Conservation (phyloP, 2,329 filamentous ascomycete genomes). For the Exophiala mesophila region DNA sequence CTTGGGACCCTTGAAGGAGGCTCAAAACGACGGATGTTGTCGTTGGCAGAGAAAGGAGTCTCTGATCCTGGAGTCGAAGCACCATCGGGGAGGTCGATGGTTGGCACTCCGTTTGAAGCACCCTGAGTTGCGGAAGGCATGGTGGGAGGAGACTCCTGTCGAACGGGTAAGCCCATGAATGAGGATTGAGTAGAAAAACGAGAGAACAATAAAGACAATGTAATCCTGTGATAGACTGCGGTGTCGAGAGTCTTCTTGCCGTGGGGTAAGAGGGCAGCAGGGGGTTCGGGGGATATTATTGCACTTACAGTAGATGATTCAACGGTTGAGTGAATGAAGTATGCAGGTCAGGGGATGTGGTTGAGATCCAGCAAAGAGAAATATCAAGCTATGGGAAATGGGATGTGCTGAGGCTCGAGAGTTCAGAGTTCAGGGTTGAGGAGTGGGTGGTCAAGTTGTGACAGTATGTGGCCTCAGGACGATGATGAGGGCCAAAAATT, state of each 20-base stretch:
- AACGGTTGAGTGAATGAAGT: conserved; percentile 14
- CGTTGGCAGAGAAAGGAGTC: conserved; percentile 67
- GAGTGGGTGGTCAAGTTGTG: conserved; percentile 1
- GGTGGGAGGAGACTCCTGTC: conserved; percentile 20
- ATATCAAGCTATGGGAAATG: conserved; percentile 9
- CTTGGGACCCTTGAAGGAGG: conserved; percentile 88
- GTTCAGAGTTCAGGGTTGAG: conserved; percentile 13
- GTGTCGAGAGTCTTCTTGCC: neutral
- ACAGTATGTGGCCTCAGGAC: neutral
- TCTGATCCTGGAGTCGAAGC: conserved; percentile 24
- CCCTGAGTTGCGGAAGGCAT: conserved; percentile 51
- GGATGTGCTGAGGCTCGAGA: conserved; percentile 7
- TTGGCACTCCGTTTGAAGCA: conserved; percentile 44
- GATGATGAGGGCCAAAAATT: conserved; percentile 2
- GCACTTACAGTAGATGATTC: conserved; percentile 16
- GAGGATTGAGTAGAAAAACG: conserved; percentile 7
- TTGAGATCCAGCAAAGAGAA: conserved; percentile 14
- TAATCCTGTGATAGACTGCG: conserved; percentile 1
- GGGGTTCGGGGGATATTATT: conserved; percentile 1
- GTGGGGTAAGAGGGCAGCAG: conserved; percentile 6
- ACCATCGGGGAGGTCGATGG: conserved; percentile 48
- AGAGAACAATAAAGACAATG: conserved; percentile 1
- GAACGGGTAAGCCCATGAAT: conserved; percentile 24
- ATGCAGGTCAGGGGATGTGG: conserved; percentile 2
- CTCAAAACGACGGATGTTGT: conserved; percentile 96